Conservation (phyloP, 169 alveolate species). For the Cryptosporidium xiaoi region DNA sequence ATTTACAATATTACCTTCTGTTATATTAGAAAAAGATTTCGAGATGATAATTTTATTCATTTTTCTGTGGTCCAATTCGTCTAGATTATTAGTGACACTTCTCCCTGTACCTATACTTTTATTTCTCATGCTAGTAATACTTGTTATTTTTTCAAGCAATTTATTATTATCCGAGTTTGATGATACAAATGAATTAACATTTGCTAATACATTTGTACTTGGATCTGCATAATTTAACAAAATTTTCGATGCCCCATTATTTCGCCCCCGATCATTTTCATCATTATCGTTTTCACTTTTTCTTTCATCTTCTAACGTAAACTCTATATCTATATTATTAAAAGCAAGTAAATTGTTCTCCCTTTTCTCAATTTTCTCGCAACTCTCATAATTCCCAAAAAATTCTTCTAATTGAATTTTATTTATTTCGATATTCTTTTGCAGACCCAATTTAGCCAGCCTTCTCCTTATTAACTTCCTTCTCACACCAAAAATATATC, state of each 20-base stretch:
- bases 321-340: neutral
- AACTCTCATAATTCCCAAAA: conserved; percentile 4
- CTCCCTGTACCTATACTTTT: neutral
- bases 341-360: conserved; percentile 12
- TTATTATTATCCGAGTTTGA: neutral
- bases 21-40: neutral
- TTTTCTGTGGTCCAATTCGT: neutral
- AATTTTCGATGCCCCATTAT: neutral
- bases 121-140: neutral
- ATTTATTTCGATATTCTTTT: conserved; percentile 3
- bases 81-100: neutral
- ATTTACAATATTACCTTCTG: neutral
- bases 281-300: neutral
- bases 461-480: conserved; percentile 18
- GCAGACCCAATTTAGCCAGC: neutral
- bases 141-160: conserved; percentile 4
- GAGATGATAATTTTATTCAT: neutral
- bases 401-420: conserved; percentile 11
- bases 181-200: conserved; percentile 27
- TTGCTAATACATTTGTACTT: conserved; percentile 38
- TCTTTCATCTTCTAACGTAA: neutral
- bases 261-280: conserved; percentile 8
- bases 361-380: conserved; percentile 7
- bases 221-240: conserved; percentile 57
- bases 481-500: conserved; percentile 5